Percentiles rank a stretch among this genome's conserved stretches.
phyloP scores from a whole-genome alignment of 164 flowering plant species.

The Vitis cinerea region DNA sequence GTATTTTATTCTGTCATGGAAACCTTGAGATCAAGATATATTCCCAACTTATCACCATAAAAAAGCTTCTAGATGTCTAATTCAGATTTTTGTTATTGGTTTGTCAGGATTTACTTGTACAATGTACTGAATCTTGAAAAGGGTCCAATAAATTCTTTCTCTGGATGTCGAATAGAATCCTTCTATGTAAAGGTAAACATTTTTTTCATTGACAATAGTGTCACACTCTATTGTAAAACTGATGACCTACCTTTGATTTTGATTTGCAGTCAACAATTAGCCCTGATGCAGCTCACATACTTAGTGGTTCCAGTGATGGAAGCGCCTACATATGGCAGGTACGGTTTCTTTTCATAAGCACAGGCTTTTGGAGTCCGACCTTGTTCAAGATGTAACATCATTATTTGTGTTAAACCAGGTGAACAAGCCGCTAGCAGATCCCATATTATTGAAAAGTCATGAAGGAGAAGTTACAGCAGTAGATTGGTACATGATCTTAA shows the following conservation, averaged over 20 bases:
- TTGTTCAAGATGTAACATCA: not conserved
- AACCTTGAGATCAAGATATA: not conserved
- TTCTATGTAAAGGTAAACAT: slow-evolving; percentile 80
- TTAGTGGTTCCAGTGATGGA: slow-evolving; percentile 94
- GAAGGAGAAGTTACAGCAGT: slow-evolving; percentile 92
- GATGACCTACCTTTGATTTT: not conserved
- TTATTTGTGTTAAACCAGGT: slow-evolving; percentile 43
- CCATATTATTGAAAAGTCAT: slow-evolving; percentile 62
- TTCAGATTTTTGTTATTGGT: slow-evolving; percentile 4
- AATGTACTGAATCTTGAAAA: slow-evolving; percentile 78
- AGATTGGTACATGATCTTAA: slow-evolving; percentile 54
- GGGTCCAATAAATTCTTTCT: slow-evolving; percentile 72
- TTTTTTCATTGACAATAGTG: not conserved
- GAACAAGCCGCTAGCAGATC: slow-evolving; percentile 59
- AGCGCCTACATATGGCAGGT: slow-evolving; percentile 96
- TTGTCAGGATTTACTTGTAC: slow-evolving; percentile 78
- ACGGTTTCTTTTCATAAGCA: slow-evolving; percentile 3
- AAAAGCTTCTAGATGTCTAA: not conserved
- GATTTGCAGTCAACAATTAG: slow-evolving; percentile 72
- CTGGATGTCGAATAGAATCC: slow-evolving; percentile 65
- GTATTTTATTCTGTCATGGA: not conserved
- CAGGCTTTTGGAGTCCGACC: slow-evolving; percentile 30
- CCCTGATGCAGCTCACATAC: slow-evolving; percentile 80
- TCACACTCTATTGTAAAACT: not conserved
- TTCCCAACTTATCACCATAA: not conserved